Evolutionary conservation across 2,329 filamentous ascomycete genomes (phyloP), one percentile per base, ranked within the genome.

Genomic region (Ambrosiella beaveri): DNA sequence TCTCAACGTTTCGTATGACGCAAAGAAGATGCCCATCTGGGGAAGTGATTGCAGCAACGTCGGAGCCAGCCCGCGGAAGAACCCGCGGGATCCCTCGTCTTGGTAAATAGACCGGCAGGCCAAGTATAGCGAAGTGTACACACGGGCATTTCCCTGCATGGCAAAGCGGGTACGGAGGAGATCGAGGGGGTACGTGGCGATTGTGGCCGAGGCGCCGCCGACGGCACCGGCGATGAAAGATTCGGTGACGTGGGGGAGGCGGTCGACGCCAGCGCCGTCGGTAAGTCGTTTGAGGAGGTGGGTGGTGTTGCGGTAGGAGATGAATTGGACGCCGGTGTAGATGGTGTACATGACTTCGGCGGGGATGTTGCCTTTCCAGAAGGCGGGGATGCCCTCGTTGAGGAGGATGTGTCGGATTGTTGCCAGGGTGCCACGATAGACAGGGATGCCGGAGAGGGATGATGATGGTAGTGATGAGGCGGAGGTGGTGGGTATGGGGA

Each of bases 321-420:
- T 84, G 75, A 98, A 98, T 71, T 98, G 93, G 39, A 87, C 75
- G 62, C 86, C 86, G 62, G 88, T 85, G 72, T 97, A 98, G 69
- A 82, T 84, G 63, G 98, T 77, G 73, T 98, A 98, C 73, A 98
- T 82, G 62, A 93, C 73, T 75, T 97, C 93, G 56, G 93, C 93
- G 44, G 93, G 90, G 60, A 98, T 82, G 68, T 98, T 98, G 68
- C 93, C 93, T 75, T 97, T 97, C 93, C 93, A 98, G 63, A 98
- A 78, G 37, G 82, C 86, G 57, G 85, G 84, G 63, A 97, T 67
- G 47, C 93, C 93, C 69, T 98, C 93, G 65, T 89, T 76, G 36
- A 73, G 74, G 56, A 91, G 69, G 65, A 97, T 97, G 61, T 84
- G 79, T 59, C 77, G 78, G 67, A 95, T 74, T 1, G 89, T 95